Evolutionary conservation across 2,329 filamentous ascomycete species (phyloP), one percentile per base, ranked within the genome.

Genomic region (Fusarium annulatum): DNA sequence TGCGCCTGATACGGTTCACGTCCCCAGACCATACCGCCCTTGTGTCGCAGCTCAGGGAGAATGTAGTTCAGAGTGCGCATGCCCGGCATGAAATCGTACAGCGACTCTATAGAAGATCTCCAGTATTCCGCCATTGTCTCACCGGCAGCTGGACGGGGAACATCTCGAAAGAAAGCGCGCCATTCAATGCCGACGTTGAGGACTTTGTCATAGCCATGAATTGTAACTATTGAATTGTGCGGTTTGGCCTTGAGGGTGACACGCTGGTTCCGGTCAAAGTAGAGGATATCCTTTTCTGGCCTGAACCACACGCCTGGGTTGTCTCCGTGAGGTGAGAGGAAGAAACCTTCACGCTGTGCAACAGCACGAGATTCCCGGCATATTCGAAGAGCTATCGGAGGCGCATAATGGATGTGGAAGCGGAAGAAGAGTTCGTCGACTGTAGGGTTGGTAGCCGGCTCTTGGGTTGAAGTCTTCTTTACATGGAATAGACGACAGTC

Each of bases 401-500:
- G 75, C 15, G 59, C 42, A 28, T 77, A 72, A 16, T 39, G 43
- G 30, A 77, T 69, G 72, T 79, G 67, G 41, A 80, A 81, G 33
- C 59, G 65, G 39, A 77, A 69, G 38, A 23, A 57, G 21, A 61
- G 49, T 15, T 71, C 61, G 6, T 49, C 55, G 10, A 28, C 56
- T 28, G 53, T 41, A 7, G 39, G n/a, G 10, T 72, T 33, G 9
- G 21, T 26, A 16, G 21, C 3, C 3, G 36, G 21, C 7, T 55
- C 38, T 34, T 61, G 51, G 21, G 53, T 45, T 18, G 55, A 58
- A 45, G 77, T 61, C 30, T 58, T 60, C 18, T 72, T 73, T 59
- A 81, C 59, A 49, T 81, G 78, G 60, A 82, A 82, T 46, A 82
- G 64, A 53, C 79, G 79, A n/a, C 61, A 45, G 4, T 61, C 36